A percentile compares a stretch with the other conserved stretches of the same genome.
These are phyloP conservation scores for Dactylellina cionopaga DNA, from an alignment of 2,329 filamentous ascomycete species.

Conservation along the genomic window DNA sequence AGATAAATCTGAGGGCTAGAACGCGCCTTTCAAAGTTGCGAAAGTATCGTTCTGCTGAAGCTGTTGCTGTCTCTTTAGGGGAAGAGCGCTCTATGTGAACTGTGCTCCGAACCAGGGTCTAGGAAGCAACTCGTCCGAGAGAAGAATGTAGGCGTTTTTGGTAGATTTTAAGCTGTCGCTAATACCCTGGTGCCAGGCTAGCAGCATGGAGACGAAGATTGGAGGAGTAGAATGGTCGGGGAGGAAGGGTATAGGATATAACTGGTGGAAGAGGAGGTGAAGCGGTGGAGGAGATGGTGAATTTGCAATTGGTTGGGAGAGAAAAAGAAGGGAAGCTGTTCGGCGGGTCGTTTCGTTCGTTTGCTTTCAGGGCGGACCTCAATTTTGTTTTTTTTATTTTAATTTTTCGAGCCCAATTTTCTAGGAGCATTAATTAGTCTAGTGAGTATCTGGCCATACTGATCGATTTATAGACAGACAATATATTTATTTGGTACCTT, in stretches of 20 bases:
- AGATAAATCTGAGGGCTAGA: not conserved
- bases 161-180: too few species aligned
- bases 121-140: constrained; percentile 28
- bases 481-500: too few species aligned
- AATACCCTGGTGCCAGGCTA: too few species aligned
- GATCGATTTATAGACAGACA: too few species aligned
- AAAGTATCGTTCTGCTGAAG: not conserved
- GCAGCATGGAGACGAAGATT: not conserved
- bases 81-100: not conserved
- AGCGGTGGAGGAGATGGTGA: not conserved
- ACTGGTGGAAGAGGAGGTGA: not conserved
- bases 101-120: constrained; percentile 26
- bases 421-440: too few species aligned
- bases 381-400: too few species aligned
- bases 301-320: not conserved
- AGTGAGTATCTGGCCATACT: too few species aligned
- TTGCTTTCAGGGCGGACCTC: not conserved
- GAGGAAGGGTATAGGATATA: not conserved
- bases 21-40: constrained; percentile 39
- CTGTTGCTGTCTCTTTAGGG: not conserved
- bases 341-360: not conserved
- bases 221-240: not conserved
- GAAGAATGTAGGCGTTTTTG: too few species aligned
- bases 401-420: too few species aligned
- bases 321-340: too few species aligned